Evolutionary conservation across 75 land plant genomes (phyloP).

Genomic region (Selaginella moellendorffii): DNA sequence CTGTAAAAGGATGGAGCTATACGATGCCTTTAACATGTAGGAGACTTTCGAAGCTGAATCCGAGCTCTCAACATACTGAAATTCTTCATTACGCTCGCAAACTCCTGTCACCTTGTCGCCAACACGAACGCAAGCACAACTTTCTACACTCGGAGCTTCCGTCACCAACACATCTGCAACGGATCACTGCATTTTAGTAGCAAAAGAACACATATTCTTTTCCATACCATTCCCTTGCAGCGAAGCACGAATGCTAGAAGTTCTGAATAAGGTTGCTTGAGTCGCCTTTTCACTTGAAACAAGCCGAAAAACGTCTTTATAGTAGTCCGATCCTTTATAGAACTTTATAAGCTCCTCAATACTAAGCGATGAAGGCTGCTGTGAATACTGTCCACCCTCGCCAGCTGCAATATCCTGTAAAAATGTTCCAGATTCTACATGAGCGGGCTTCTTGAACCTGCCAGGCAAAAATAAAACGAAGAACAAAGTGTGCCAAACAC

Average conservation of each 20-base stretch:
- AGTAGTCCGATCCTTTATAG: constrained; percentile 2
- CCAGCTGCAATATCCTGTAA: constrained; percentile 36
- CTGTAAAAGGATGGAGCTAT: neutral
- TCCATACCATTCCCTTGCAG: neutral
- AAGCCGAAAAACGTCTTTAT: constrained; percentile 1
- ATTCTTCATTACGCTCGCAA: neutral
- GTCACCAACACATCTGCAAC: neutral
- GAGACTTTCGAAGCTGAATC: neutral
- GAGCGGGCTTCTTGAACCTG: constrained; percentile 30
- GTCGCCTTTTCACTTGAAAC: neutral
- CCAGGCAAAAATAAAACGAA: neutral
- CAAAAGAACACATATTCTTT: neutral
- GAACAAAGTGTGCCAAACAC: too few relatives aligned
- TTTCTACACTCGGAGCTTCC: too few relatives aligned
- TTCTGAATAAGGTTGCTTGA: neutral
- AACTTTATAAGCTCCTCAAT: neutral
- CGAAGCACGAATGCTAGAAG: neutral
- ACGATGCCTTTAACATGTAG: neutral
- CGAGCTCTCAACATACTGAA: neutral
- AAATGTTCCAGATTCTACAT: constrained; percentile 32
- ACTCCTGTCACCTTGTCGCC: neutral
- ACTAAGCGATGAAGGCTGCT: neutral
- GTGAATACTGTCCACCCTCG: constrained; percentile 23
- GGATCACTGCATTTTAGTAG: neutral
- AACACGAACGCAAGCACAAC: neutral